Evolutionary conservation across 2,329 filamentous ascomycete species (phyloP).

Genomic region (Fusarium subtropicale): DNA sequence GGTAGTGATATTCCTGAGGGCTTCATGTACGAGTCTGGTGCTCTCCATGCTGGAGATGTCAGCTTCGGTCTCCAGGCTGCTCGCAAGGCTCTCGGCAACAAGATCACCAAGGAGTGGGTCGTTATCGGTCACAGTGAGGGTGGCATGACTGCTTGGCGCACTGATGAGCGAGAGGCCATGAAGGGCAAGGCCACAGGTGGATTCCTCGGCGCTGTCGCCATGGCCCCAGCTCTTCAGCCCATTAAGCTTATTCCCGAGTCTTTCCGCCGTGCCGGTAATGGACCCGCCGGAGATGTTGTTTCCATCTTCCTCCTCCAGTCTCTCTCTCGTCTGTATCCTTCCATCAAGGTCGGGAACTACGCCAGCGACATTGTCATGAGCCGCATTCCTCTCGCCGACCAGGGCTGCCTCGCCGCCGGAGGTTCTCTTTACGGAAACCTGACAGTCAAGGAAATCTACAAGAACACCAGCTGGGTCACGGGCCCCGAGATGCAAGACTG

Average conservation of each 20-base stretch:
- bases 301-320: slow-evolving; percentile 20
- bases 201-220: slow-evolving; percentile 12
- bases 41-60: slow-evolving; percentile 16
- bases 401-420: slow-evolving; percentile 5
- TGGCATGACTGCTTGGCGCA: slow-evolving; percentile 23
- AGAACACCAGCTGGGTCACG: slow-evolving; percentile 22
- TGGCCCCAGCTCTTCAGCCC: slow-evolving; percentile 14
- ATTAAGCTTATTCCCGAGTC: slow-evolving; percentile 26
- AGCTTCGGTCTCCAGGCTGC: slow-evolving; percentile 10
- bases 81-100: neutral
- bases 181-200: slow-evolving; percentile 7
- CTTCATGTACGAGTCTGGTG: slow-evolving; percentile 26
- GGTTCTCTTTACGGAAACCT: neutral
- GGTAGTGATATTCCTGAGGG: slow-evolving; percentile 22
- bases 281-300: slow-evolving; percentile 18
- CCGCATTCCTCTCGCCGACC: slow-evolving; percentile 10
- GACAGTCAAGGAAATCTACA: neutral
- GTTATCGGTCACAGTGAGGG: slow-evolving; percentile 24
- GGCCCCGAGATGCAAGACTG: slow-evolving; percentile 17
- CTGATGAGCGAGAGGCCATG: slow-evolving; percentile 12
- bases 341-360: slow-evolving; percentile 20
- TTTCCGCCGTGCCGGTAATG: slow-evolving; percentile 12
- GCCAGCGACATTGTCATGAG: slow-evolving; percentile 1
- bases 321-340: neutral
- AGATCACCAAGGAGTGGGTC: slow-evolving; percentile 18